Base-by-base conservation (phyloP, 208 protist genomes). In the Trypanosoma vivax region DNA sequence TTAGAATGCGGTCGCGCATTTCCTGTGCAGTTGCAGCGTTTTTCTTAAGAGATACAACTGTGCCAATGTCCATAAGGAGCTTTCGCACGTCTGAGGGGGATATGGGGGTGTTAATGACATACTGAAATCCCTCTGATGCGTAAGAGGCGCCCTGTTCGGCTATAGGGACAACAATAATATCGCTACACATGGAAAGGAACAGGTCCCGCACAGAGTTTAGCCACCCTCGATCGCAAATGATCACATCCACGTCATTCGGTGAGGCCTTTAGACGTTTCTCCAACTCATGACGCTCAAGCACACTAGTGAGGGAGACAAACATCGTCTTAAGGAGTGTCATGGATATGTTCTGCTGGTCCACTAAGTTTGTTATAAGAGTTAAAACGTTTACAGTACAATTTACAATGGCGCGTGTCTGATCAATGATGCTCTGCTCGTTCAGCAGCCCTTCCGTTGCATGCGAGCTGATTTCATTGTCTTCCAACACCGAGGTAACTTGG, bases 341-440 rank as follows among this genome's bases (percentile, higher is more conserved):
- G 2, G 87, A 94, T 16, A 94, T 58, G 52, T 90, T 94, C 60
- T 94, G 82, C 61, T 90, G 87, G 40, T 94, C 83, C 23, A 90
- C 87, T 55, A 89, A 76, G 64, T 90, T 90, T 33, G 60, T 82
- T 65, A 94, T 80, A 7, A 75, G 63, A 25, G 81, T 90, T 21
- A 92, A 67, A 23, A 94, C 87, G 64, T 94, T 94, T 40, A 94
- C 84, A 14, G 72, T 90, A 58, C 83, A 90, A 69, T 85, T 91
- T 43, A 92, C 75, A 51, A 88, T 80, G 30, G 83, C 76, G 21
- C 78, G 73, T 13, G 83, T 71, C 70, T 88, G 87, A 70, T 81
- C 50, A 88, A 57, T 74, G 64, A 72, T 14, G 51, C 41, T 59
- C 41, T 30, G 30, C 63, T 73, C 21, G 51, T 66, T 28, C 50